Base-by-base conservation (phyloP, 2,329 filamentous ascomycete genomes). In the Grosmannia huntii region DNA sequence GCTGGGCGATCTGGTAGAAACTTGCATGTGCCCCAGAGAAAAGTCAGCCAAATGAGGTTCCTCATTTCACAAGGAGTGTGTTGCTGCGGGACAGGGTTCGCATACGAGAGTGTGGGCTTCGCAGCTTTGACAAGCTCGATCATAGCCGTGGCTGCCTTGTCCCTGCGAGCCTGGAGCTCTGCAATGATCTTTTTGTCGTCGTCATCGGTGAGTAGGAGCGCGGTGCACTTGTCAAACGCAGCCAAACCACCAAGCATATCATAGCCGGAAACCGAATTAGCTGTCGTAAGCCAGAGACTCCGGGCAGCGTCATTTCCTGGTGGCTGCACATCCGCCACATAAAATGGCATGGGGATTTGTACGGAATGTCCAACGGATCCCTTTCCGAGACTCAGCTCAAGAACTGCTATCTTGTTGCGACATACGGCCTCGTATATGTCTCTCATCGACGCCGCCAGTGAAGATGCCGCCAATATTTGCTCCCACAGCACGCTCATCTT, bases 211-310 rank as follows among this genome's bases (percentile, higher is more conserved):
- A 97, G 80, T 0, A 99, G 76, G 2, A 99, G 75, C 0, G 88
- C 89, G 65, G 95, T 95, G 68, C 95, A 89, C 64, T 90, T 90
- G 61, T 90, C 90, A 52, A 95, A 76, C 57, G 86, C 84, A 1
- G 80, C 77, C 0, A 83, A 81, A 23, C 88, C 84, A 49, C 85
- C 80, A 1, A 79, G 72, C 14, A 81, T 81, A 59, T 91, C 87
- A 38, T 89, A 83, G 48, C 84, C 78, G 21, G 82, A 76, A 50
- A 90, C 81, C 12, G 85, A 84, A 65, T 92, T 90, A 33, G 90
- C 88, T 0, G 90, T 96, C 0, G 90, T 96, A 23, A 96, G 76
- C 86, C 90, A 92, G 0, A 95, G 76, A 0, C 90, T 89, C 5
- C 82, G 85, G 62, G 87, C 44, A 0, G 56, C 81, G 36, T 81